Base-by-base conservation (phyloP, 495 filamentous ascomycete species). In the Xylaria scruposa region DNA sequence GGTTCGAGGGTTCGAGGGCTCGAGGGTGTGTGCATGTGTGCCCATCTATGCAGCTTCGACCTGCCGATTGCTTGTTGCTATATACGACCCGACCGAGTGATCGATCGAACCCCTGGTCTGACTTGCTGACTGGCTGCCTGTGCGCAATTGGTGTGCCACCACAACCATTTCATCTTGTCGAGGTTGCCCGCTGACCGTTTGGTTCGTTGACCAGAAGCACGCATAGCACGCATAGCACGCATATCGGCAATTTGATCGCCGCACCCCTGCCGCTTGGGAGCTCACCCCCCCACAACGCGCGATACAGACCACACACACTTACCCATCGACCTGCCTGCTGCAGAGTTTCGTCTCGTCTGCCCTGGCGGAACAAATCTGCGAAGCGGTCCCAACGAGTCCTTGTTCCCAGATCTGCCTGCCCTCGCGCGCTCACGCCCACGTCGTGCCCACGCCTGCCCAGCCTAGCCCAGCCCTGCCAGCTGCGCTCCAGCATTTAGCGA, bases 381-480 rank as follows among this genome's bases (percentile, higher is more conserved):
- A 72, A 72, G 51, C 59, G 63, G 75, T 70, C 75, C 75, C 77
- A 75, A 74, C 75, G 71, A 78, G 71, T 77, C 73, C 75, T 72
- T 72, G 74, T 79, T 74, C 75, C 46, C 73, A 77, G 75, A 79
- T 78, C 76, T 78, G 76, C 74, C 74, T 59, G 62, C 44, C 42
- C 61, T 67, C 62, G 70, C 70, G 70, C 70, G 38, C 51, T 59
- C 77, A 73, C 76, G 69, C 76, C 70, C 71, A 73, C 75, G 72
- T 33, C 59, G 59, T 62, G 59, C 72, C 76, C 74, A 73, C 72
- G 70, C 73, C 70, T 69, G 75, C 75, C 77, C 71, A 60, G 77
- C 75, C 77, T 74, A 79, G 77, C 75, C 77, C 76, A 79, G 77
- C 77, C 77, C 77, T 78, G 76, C 75, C 76, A 76, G 77, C 77